Percentiles rank a stretch among this genome's conserved stretches.
Evolutionary conservation across 2,329 filamentous ascomycete species (phyloP).

Genomic region (Aspergillus sp.): DNA sequence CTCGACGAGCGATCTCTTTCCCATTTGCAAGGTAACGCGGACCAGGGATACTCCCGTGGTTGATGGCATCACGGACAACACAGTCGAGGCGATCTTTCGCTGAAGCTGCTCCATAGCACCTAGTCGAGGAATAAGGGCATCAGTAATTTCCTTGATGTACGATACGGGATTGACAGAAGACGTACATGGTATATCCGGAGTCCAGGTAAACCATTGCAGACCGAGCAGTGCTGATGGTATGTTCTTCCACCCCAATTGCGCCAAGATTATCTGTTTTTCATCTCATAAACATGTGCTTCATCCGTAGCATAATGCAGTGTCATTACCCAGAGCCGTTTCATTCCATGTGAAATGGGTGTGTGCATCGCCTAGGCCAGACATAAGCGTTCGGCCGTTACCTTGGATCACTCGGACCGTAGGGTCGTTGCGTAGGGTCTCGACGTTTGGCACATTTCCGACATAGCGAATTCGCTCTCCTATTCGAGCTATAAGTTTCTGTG

Average conservation of each 20-base stretch:
- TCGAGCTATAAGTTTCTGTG: background rate
- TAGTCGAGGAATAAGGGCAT: conserved; percentile 2
- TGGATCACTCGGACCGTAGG: conserved; percentile 31
- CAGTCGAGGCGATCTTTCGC: conserved; percentile 42
- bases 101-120: conserved; percentile 43
- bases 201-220: conserved; percentile 42
- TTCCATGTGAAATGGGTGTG: conserved; percentile 48
- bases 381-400: conserved; percentile 41
- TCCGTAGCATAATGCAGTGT: background rate
- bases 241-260: conserved; percentile 42
- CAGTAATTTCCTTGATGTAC: background rate
- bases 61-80: conserved; percentile 45
- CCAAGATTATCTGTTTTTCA: conserved; percentile 26
- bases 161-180: too few species aligned
- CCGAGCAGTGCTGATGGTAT: conserved; percentile 40
- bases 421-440: conserved; percentile 21
- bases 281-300: background rate
- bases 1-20: conserved; percentile 41
- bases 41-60: conserved; percentile 43
- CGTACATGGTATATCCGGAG: conserved; percentile 39
- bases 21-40: conserved; percentile 45
- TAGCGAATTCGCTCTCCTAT: conserved; percentile 22
- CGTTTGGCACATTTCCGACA: conserved; percentile 29
- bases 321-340: conserved; percentile 29
- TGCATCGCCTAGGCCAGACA: conserved; percentile 45